Conservation (phyloP, 257 asterid genomes). For the Lycium ferocissimum region DNA sequence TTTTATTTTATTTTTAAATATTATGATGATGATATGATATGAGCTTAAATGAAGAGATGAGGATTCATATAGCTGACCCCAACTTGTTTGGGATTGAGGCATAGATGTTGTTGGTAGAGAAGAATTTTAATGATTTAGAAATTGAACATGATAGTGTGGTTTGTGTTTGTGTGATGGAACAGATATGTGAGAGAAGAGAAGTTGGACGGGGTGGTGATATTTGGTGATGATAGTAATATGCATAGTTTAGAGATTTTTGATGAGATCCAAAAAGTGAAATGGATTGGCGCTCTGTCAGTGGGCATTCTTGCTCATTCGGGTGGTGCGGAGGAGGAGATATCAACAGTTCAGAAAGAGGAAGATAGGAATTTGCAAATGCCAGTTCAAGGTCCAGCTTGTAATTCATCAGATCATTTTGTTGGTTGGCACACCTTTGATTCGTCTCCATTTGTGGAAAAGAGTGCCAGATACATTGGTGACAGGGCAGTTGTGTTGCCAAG, state of each 20-base stretch:
- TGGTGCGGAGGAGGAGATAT: conserved; percentile 57
- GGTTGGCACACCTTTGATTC: conserved; percentile 89
- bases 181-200: conserved; percentile 75
- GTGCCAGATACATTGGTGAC: conserved; percentile 86
- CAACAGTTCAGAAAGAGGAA: conserved; percentile 45
- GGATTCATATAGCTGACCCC: too few relatives aligned
- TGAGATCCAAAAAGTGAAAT: conserved; percentile 89
- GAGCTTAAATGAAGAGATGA: too few relatives aligned
- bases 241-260: conserved; percentile 89
- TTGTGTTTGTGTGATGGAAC: conserved; percentile 38
- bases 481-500: conserved; percentile 82
- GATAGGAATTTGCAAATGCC: conserved; percentile 65
- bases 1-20: too few relatives aligned
- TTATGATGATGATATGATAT: too few relatives aligned
- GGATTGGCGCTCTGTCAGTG: conserved; percentile 87
- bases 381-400: conserved; percentile 96
- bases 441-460: conserved; percentile 51
- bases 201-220: conserved; percentile 86
- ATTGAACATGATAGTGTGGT: neutral
- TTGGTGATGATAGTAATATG: conserved; percentile 99
- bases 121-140: neutral
- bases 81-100: too few relatives aligned
- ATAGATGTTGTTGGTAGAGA: too few relatives aligned
- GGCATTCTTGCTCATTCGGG: conserved; percentile 83
- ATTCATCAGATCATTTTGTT: conserved; percentile 71